phyloP scores from a whole-genome alignment of 169 alveolate species.

The Plasmodium cynomolgi region DNA sequence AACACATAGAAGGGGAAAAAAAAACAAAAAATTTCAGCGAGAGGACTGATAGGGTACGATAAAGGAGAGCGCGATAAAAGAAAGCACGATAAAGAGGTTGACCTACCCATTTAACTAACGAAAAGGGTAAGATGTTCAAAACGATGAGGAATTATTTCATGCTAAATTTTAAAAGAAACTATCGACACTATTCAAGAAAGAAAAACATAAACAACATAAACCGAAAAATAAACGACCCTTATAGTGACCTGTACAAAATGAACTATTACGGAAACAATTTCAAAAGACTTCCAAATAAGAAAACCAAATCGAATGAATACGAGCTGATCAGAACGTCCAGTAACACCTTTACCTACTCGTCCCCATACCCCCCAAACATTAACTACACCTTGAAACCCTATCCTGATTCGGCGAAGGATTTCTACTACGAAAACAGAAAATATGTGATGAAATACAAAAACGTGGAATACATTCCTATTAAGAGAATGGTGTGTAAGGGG shows the following conservation, averaged over 20 bases:
- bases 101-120: neutral
- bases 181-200: slow-evolving; percentile 71
- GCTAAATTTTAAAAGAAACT: slow-evolving; percentile 31
- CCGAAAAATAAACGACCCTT: slow-evolving; percentile 61
- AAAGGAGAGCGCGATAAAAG: no score
- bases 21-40: neutral
- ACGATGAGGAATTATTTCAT: slow-evolving; percentile 25
- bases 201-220: slow-evolving; percentile 55
- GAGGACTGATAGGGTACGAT: no score
- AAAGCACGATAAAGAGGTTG: neutral
- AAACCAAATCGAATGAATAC: slow-evolving; percentile 79
- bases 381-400: slow-evolving; percentile 82
- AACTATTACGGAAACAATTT: slow-evolving; percentile 50
- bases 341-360: slow-evolving; percentile 74
- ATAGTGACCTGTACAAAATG: slow-evolving; percentile 66
- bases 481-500: slow-evolving; percentile 71
- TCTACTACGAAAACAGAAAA: slow-evolving; percentile 76
- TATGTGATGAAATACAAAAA: slow-evolving; percentile 83
- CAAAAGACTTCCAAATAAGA: slow-evolving; percentile 79
- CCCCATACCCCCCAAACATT: slow-evolving; percentile 86
- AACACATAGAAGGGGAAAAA: neutral
- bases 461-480: slow-evolving; percentile 79
- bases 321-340: slow-evolving; percentile 76
- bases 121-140: slow-evolving; percentile 12
- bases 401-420: slow-evolving; percentile 80